phyloP scores from a whole-genome alignment of 106 monocot genomes.

The Ottelia alismoides region DNA sequence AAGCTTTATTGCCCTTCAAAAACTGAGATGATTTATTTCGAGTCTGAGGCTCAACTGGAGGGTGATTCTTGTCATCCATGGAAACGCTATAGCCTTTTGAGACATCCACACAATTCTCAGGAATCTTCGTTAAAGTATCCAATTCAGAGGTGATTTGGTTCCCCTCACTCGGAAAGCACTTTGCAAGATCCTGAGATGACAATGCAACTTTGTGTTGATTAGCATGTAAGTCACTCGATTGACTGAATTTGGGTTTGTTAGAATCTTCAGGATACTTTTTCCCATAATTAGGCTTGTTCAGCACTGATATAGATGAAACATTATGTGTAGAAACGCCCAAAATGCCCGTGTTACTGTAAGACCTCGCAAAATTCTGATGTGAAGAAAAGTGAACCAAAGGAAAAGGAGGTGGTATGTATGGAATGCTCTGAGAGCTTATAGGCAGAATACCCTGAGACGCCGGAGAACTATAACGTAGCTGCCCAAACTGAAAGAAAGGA shows the following conservation, averaged over 20 bases:
- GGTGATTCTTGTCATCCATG: constrained; percentile 16
- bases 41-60: constrained; percentile 2
- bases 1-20: constrained; percentile 15
- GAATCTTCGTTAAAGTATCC: not conserved
- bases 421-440: constrained; percentile 31
- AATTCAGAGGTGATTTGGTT: not conserved
- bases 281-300: not conserved
- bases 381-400: constrained; percentile 20
- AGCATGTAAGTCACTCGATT: constrained; percentile 1
- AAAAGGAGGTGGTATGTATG: constrained; percentile 39
- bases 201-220: not conserved
- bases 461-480: constrained; percentile 40
- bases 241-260: constrained; percentile 8
- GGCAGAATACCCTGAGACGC: constrained; percentile 46
- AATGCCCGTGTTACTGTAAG: constrained; percentile 14
- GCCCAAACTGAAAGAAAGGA: constrained; percentile 73
- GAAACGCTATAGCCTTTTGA: constrained; percentile 19
- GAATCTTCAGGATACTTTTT: constrained; percentile 3
- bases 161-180: not conserved
- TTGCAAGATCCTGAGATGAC: constrained; percentile 9
- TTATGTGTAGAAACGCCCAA: constrained; percentile 24
- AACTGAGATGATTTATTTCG: constrained; percentile 10
- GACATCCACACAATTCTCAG: constrained; percentile 7
- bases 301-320: not conserved
- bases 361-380: constrained; percentile 24